Evolutionary conservation across 495 filamentous ascomycete species (phyloP).

Genomic region (Bathelium albidoporum): DNA sequence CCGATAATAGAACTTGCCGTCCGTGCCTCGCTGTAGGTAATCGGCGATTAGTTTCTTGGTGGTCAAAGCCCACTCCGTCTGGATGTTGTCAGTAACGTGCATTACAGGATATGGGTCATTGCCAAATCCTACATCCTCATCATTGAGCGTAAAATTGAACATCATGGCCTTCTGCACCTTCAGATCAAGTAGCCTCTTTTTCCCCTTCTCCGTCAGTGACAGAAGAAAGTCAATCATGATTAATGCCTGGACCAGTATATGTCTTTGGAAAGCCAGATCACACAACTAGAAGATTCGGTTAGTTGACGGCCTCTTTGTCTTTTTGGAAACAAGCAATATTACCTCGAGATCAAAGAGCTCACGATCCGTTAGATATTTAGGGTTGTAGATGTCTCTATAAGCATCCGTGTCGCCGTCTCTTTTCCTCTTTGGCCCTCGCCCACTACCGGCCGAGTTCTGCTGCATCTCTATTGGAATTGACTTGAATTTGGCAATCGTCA

Average conservation of each 20-base stretch:
- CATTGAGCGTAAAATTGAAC: constrained; percentile 62
- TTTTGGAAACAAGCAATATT: constrained; percentile 19
- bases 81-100: constrained; percentile 4
- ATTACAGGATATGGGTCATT: not conserved
- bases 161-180: constrained; percentile 64
- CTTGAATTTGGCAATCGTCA: constrained; percentile 70
- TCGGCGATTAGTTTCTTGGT: constrained; percentile 64
- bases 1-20: constrained; percentile 86
- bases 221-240: constrained; percentile 90
- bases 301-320: too few species aligned
- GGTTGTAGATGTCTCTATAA: constrained; percentile 74
- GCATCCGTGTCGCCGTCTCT: constrained; percentile 47
- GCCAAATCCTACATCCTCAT: constrained; percentile 60
- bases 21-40: constrained; percentile 60
- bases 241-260: constrained; percentile 87
- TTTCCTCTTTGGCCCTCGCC: constrained; percentile 62
- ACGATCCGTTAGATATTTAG: constrained; percentile 89
- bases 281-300: constrained; percentile 48
- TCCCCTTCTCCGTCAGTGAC: constrained; percentile 72
- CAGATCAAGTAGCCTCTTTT: constrained; percentile 59
- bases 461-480: constrained; percentile 61
- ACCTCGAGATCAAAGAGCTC: constrained; percentile 95
- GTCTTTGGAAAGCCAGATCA: constrained; percentile 84
- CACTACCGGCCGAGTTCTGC: constrained; percentile 48
- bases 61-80: constrained; percentile 63